These are phyloP conservation scores for Lunularia cruciata DNA, from an alignment of 225 moss, liverwort and hornwort genomes.

Conservation along the genomic window DNA sequence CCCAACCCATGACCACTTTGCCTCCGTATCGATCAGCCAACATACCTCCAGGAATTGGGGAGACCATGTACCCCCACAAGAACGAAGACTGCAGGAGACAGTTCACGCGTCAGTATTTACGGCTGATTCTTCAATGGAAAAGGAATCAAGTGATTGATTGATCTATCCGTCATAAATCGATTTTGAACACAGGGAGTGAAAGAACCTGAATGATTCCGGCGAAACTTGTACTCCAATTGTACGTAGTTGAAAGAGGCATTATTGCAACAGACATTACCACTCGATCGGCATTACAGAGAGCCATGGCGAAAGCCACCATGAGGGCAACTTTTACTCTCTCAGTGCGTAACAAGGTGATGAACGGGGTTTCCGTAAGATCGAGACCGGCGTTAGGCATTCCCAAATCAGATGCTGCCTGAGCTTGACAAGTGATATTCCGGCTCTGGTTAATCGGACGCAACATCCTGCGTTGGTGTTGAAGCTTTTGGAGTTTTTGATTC, in stretches of 20 bases:
- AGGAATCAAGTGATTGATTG: no score
- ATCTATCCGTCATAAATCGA: no score
- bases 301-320: slow-evolving; percentile 74
- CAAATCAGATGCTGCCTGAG: slow-evolving; percentile 35
- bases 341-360: slow-evolving; percentile 44
- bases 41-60: slow-evolving; percentile 76
- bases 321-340: slow-evolving; percentile 72
- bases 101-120: no score
- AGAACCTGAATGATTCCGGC: slow-evolving; percentile 73
- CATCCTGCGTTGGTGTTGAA: slow-evolving; percentile 18
- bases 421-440: slow-evolving; percentile 22
- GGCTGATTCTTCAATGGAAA: no score
- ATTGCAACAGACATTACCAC: slow-evolving; percentile 88
- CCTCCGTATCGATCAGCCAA: slow-evolving; percentile 84
- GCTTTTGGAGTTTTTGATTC: slow-evolving; percentile 13
- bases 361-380: slow-evolving; percentile 19
- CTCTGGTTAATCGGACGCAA: neutral
- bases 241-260: slow-evolving; percentile 66
- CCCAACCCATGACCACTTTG: slow-evolving; percentile 80
- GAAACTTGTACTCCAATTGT: slow-evolving; percentile 78
- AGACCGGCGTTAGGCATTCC: slow-evolving; percentile 19
- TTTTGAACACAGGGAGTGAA: neutral
- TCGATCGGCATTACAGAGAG: slow-evolving; percentile 87
- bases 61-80: slow-evolving; percentile 84
- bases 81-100: slow-evolving; percentile 60